phyloP scores from a whole-genome alignment of 176 grass and related monocot species.

The Eragrostis curvula region DNA sequence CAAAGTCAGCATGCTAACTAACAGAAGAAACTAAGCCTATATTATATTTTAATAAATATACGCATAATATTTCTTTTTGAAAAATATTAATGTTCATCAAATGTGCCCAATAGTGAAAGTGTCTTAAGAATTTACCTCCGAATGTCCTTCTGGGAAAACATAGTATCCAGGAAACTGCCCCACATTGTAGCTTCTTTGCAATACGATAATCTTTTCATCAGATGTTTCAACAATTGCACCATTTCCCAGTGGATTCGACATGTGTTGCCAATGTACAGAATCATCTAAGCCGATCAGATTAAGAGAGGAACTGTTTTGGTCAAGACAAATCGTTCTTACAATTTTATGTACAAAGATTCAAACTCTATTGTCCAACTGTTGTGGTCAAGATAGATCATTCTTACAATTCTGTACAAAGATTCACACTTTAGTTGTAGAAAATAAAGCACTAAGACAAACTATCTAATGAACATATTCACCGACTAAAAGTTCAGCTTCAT shows the following conservation, averaged over 20 bases:
- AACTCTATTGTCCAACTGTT: neutral
- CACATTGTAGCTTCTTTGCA: slow-evolving; percentile 94
- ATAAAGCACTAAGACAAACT: slow-evolving; percentile 18
- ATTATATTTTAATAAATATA: slow-evolving; percentile 4
- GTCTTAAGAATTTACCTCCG: slow-evolving; percentile 71
- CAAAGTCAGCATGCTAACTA: neutral
- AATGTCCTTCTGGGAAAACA: slow-evolving; percentile 96
- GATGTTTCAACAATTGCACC: slow-evolving; percentile 91
- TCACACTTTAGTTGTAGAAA: neutral
- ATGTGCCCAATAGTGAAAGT: neutral
- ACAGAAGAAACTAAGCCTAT: neutral
- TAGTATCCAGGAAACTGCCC: slow-evolving; percentile 85
- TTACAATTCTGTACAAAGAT: slow-evolving; percentile 6
- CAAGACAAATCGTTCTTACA: no score
- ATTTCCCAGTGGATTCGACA: slow-evolving; percentile 85
- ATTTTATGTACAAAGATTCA: no score
- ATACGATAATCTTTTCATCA: slow-evolving; percentile 77
- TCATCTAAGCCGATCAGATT: slow-evolving; percentile 55
- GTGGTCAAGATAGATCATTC: slow-evolving; percentile 22
- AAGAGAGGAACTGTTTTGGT: slow-evolving; percentile 13
- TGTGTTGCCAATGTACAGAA: slow-evolving; percentile 73
- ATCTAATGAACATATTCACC: neutral
- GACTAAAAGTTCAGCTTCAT: slow-evolving; percentile 14
- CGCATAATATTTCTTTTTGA: neutral
- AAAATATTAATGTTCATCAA: neutral